phyloP scores from a whole-genome alignment of 75 land plant species.

The Isoetes taiwanensis region DNA sequence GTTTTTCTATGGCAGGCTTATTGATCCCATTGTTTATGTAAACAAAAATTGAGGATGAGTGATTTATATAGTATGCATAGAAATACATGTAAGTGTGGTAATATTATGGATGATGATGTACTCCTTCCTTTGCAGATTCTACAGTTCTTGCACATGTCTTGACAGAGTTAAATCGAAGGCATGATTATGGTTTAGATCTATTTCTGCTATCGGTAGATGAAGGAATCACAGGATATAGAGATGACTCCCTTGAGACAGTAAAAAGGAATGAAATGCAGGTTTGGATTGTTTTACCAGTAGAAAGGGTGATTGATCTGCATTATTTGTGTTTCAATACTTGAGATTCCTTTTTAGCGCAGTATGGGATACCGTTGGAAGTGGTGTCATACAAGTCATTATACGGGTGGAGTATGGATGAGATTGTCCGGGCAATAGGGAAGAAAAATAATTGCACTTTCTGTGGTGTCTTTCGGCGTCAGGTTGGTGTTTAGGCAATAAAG shows the following conservation, averaged over 20 bases:
- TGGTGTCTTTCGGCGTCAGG: slow-evolving; percentile 98
- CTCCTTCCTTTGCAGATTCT: slow-evolving; percentile 58
- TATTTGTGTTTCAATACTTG: background rate
- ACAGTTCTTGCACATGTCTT: slow-evolving; percentile 92
- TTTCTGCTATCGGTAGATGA: slow-evolving; percentile 92
- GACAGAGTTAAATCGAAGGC: slow-evolving; percentile 56
- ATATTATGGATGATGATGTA: slow-evolving; percentile 3
- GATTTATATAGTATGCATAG: background rate
- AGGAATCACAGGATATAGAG: slow-evolving; percentile 95
- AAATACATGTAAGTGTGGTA: no score
- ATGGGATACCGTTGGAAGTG: slow-evolving; percentile 82
- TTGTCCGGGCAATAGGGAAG: slow-evolving; percentile 78
- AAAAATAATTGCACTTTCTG: slow-evolving; percentile 99
- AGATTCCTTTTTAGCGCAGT: slow-evolving; percentile 33
- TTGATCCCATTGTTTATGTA: no score
- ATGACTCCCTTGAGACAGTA: slow-evolving; percentile 97
- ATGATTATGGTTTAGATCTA: slow-evolving; percentile 83
- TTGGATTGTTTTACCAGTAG: background rate
- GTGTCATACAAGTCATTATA: slow-evolving; percentile 91
- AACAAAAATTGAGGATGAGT: no score
- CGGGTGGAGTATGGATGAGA: slow-evolving; percentile 99
- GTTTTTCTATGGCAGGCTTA: no score
- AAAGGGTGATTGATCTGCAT: background rate
- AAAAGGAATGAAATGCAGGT: slow-evolving; percentile 98
- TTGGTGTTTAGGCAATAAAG: no score